Percentiles rank a stretch among this genome's conserved stretches.
Conservation (phyloP, 2,329 filamentous ascomycete species). For the Colletotrichum australisinense region DNA sequence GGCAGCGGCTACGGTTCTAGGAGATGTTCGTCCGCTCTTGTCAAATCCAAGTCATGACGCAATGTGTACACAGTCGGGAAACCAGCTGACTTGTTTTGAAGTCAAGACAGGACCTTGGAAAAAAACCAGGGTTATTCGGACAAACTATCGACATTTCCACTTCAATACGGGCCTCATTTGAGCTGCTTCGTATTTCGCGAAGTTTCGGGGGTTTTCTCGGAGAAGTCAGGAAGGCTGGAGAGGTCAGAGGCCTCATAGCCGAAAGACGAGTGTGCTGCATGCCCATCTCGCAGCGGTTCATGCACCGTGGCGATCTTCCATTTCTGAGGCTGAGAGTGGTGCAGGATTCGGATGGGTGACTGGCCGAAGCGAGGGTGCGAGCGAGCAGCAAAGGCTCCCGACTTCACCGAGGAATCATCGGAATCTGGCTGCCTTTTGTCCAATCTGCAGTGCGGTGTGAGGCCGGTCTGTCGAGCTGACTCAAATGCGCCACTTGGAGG, state of each 20-base stretch:
- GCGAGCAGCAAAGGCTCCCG: background rate
- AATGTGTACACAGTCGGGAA: conserved; percentile 10
- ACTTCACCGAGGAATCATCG: background rate
- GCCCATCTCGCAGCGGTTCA: conserved; percentile 29
- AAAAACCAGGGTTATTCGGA: background rate
- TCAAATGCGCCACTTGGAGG: conserved; percentile 37
- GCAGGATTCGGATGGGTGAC: background rate
- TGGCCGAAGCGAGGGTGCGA: background rate
- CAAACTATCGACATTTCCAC: background rate
- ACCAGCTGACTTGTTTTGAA: conserved; percentile 22
- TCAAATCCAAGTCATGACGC: conserved; percentile 32
- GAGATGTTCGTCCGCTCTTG: conserved; percentile 21
- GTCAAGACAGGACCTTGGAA: conserved; percentile 6
- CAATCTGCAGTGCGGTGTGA: conserved; percentile 8
- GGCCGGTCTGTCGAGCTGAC: conserved; percentile 13
- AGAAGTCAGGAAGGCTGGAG: background rate
- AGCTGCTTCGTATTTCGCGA: background rate
- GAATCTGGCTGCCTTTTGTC: background rate
- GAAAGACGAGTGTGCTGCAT: background rate
- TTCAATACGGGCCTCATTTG: background rate
- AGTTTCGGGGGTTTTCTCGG: background rate
- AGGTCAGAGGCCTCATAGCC: background rate
- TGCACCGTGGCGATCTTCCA: conserved; percentile 25
- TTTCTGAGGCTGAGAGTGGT: conserved; percentile 1
- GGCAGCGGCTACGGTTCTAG: conserved; percentile 18